Base-by-base conservation (phyloP, 108 stramenopile genomes). In the Chaetoceros muelleri region DNA sequence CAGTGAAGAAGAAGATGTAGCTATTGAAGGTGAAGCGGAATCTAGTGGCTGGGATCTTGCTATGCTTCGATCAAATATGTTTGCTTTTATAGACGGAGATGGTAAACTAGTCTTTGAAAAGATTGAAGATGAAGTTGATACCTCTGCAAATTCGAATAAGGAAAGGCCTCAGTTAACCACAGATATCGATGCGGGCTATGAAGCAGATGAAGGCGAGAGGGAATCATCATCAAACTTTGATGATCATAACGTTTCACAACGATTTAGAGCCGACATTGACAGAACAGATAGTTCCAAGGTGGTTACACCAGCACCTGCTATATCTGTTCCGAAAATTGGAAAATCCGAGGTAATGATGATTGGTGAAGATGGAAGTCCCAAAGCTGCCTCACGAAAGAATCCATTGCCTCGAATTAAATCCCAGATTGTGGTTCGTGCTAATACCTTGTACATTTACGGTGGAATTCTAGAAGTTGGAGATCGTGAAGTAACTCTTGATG, bases 391-490 rank as follows among this genome's bases (percentile, higher is more conserved):
- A 25, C 79, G 87, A 46, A 51, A 52, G 28, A 86, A 81, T 46
- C 92, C 92, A 24, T 68, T 94, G 3, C 92, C 92, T 0, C 68
- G 88, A 44, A 94, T 94, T 64, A 85, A 87, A 44, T 67, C 76
- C 34, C 58, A 72, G 1, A 28, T 70, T 7, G 54, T 78, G 7
- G 64, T 86, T 44, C 63, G 61, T 8, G 71, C 74, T 8, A 72
- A 85, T 45, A 71, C 56, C 1, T 50, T 92, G 28, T 92, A 80
- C 46, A 61, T 92, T 31, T 76, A 71, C 52, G 85, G 84, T 49
- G 93, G 93, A 5, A 69, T 94, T 46, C 58, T 94, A n/a, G 93
- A 94, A 61, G 82, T 94, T 22, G 93, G 93, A 25, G 88, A 94
- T 64, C 63, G 93, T 45, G 93, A 94, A 61, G 79, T 94, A 27